A percentile compares a stretch with the other conserved stretches of the same genome.
These are phyloP conservation scores for Conoideocrella luteorostrata DNA, from an alignment of 2,329 filamentous ascomycete genomes.

Conservation along the genomic window DNA sequence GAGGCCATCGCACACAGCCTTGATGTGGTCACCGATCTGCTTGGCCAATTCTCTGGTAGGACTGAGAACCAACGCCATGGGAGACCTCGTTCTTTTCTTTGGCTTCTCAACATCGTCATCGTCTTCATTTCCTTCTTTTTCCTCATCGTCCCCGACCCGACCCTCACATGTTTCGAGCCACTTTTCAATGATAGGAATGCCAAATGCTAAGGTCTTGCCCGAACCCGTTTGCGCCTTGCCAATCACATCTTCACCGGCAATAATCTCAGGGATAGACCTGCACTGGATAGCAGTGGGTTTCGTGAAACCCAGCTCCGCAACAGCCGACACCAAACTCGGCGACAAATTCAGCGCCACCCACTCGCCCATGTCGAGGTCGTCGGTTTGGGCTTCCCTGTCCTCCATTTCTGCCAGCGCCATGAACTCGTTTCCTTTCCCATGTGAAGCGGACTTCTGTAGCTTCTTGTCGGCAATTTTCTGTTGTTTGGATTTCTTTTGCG, in stretches of 20 bases:
- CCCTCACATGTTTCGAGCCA: constrained; percentile 54
- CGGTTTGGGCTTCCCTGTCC: constrained; percentile 48
- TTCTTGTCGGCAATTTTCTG: constrained; percentile 29
- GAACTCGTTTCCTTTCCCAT: constrained; percentile 40
- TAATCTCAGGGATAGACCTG: constrained; percentile 71
- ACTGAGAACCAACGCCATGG: constrained; percentile 75
- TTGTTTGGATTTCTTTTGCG: constrained; percentile 14
- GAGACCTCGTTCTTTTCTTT: constrained; percentile 32
- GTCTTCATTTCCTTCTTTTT: constrained; percentile 17
- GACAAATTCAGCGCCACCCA: constrained; percentile 75
- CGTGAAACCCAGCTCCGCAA: constrained; percentile 73
- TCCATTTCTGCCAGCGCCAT: constrained; percentile 44
- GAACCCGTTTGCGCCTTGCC: constrained; percentile 96
- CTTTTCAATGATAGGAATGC: constrained; percentile 82
- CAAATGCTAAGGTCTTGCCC: constrained; percentile 92
- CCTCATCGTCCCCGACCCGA: constrained; percentile 14
- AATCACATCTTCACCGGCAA: constrained; percentile 82
- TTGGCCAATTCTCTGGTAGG: constrained; percentile 92
- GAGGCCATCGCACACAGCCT: constrained; percentile 59
- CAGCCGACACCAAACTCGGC: constrained; percentile 60
- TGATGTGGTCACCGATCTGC: constrained; percentile 80
- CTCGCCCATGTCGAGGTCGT: constrained; percentile 63
- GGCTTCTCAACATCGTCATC: constrained; percentile 2
- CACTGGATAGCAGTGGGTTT: constrained; percentile 79
- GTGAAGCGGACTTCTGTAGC: constrained; percentile 30